These are phyloP conservation scores for Neocallimastix lanati DNA, from an alignment of 192 early-diverging fungal species.

Conservation along the genomic window DNA sequence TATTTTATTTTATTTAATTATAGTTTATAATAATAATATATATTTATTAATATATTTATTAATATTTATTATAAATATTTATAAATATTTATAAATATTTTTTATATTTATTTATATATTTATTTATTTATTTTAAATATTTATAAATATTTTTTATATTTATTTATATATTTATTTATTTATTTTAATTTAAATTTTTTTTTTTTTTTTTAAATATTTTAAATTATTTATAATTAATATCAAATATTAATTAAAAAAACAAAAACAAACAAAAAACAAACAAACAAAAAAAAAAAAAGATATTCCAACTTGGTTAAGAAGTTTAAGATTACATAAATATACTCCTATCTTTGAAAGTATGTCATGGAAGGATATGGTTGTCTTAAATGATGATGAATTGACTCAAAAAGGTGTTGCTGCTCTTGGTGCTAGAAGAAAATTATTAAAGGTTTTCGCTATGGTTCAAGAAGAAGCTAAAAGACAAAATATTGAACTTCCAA, in stretches of 20 bases:
- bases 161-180: too few species aligned
- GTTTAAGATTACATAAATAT: slow-evolving; percentile 91
- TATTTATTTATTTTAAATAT: too few species aligned
- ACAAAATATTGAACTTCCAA: not conserved
- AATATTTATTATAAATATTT: too few species aligned
- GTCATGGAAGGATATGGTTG: slow-evolving; percentile 77
- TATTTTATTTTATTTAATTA: slow-evolving; percentile 2
- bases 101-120: too few species aligned
- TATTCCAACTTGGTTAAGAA: slow-evolving; percentile 82
- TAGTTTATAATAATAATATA: not conserved
- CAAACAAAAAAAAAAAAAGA: too few species aligned
- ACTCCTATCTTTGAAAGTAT: slow-evolving; percentile 66
- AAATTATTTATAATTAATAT: too few species aligned
- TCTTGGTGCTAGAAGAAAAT: slow-evolving; percentile 85
- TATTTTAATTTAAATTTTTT: too few species aligned
- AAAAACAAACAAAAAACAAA: too few species aligned
- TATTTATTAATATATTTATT: not conserved
- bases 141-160: too few species aligned
- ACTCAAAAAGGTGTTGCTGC: slow-evolving; percentile 71
- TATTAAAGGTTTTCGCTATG: slow-evolving; percentile 89
- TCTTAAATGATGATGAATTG: slow-evolving; percentile 64
- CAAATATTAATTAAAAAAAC: too few species aligned
- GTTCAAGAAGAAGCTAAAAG: slow-evolving; percentile 19
- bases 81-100: too few species aligned
- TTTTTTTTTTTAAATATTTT: too few species aligned